Evolutionary conservation across 139 green algal genomes (phyloP), one percentile per base, ranked within the genome.

Genomic region (Penium margaritaceum): DNA sequence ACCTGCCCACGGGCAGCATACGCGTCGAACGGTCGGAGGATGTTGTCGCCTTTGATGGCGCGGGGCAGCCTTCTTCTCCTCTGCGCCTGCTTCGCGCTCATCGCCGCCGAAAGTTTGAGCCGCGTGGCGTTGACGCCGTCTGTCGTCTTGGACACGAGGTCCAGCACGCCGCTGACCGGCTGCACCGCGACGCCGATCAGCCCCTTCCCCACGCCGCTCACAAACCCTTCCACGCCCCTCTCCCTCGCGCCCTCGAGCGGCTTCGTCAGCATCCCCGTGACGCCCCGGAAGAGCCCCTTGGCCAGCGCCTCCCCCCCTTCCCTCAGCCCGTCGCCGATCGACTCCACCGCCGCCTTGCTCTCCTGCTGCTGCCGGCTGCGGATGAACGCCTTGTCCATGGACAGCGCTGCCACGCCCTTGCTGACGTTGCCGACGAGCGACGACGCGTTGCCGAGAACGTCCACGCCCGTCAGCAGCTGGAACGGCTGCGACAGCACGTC

Each of bases 211-310:
- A 92, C 46, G 34, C 89, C 87, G 54, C 53, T 47, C 34, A 82
- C 24, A 64, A 93, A 90, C 32, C 88, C 88, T 41, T 75, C 62
- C 14, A 93, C 66, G 7, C 91, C 91, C 7, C 80, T 71, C 51
- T 81, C 47, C 74, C 88, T 76, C 1, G 88, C 89, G 2, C 92
- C 92, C 67, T 92, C 67, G 60, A 95, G 17, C 14, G 92, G 92
- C 78, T 91, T 90, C n/a, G 81, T 80, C 12, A 96, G 71, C 4
- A 97, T 83, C 32, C 92, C 92, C 19, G 81, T 83, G 27, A 92
- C 83, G 7, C 92, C 90, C 6, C 80, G 62, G 84, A 85, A 76
- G 33, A 96, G 33, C 35, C 83, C 78, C 58, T 86, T 82, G 35
- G 84, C 90, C 1, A 96, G 76, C 2, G 88, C 87, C 1, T 82